Conservation (phyloP, 805 yeast genomes). For the Alloascoidea hylecoeti region DNA sequence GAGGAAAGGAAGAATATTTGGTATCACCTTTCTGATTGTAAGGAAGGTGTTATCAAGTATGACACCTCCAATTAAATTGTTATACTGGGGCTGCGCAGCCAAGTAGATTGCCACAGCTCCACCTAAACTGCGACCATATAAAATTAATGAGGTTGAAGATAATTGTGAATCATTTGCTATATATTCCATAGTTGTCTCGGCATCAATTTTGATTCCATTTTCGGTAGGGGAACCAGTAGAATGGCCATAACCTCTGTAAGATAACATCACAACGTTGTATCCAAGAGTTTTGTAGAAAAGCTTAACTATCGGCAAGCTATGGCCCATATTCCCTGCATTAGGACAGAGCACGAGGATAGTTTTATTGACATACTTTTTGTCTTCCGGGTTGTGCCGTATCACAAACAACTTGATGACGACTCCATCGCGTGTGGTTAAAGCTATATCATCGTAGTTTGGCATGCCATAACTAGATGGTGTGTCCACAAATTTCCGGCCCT, state of each 20-base stretch:
- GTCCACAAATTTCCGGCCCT: conserved; percentile 57
- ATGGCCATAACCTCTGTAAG: conserved; percentile 85
- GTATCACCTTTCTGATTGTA: conserved; percentile 48
- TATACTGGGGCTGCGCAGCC: conserved; percentile 36
- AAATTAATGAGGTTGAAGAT: conserved; percentile 35
- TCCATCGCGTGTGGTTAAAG: conserved; percentile 55
- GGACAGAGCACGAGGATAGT: conserved; percentile 76
- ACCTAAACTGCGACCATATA: conserved; percentile 86
- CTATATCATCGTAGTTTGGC: conserved; percentile 47
- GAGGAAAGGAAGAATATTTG: conserved; percentile 63
- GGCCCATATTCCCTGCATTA: conserved; percentile 94
- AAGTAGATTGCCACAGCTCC: conserved; percentile 89
- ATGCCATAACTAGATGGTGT: conserved; percentile 63
- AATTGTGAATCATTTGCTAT: conserved; percentile 39
- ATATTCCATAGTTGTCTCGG: conserved; percentile 53
- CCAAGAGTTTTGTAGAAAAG: conserved; percentile 47
- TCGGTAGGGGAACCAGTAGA: conserved; percentile 72
- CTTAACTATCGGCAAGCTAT: conserved; percentile 68
- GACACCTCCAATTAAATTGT: conserved; percentile 39
- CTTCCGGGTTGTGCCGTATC: conserved; percentile 31
- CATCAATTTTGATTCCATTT: conserved; percentile 68
- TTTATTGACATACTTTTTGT: conserved; percentile 31
- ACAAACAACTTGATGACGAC: conserved; percentile 51
- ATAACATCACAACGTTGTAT: conserved; percentile 70
- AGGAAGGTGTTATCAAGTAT: conserved; percentile 82